A percentile compares a stretch with the other conserved stretches of the same genome.
Evolutionary conservation across 176 grass and related monocot species (phyloP).

Genomic region (Olyra latifolia): DNA sequence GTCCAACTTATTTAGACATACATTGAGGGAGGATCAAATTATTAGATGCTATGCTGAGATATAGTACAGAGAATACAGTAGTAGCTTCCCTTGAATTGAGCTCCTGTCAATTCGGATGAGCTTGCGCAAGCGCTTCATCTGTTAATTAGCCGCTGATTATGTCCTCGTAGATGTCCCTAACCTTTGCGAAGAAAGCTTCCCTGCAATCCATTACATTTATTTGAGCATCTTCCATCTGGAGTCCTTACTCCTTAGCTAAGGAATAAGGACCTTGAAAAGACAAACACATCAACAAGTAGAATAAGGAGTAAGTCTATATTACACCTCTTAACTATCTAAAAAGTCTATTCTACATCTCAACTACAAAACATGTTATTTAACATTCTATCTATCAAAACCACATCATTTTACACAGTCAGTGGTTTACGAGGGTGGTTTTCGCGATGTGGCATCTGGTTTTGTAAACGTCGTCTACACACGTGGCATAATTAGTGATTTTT

Average conservation of each 20-base stretch:
- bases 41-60: constrained; percentile 39
- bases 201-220: constrained; percentile 33
- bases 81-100: background rate
- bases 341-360: too few species aligned
- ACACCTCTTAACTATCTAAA: too few species aligned
- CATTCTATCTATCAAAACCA: too few species aligned
- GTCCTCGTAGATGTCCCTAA: constrained; percentile 62
- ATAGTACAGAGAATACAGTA: constrained; percentile 27
- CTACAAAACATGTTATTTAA: too few species aligned
- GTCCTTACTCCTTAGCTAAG: background rate
- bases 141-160: constrained; percentile 56
- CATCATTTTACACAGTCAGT: too few species aligned
- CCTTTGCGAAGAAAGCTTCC: constrained; percentile 63
- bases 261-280: background rate
- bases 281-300: background rate
- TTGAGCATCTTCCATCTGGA: background rate
- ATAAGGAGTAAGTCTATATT: too few species aligned
- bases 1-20: constrained; percentile 25
- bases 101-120: constrained; percentile 8
- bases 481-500: too few species aligned
- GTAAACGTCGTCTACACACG: too few species aligned
- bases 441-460: too few species aligned
- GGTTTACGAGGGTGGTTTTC: too few species aligned
- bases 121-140: background rate
- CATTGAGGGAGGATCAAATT: constrained; percentile 23